Percentiles rank a stretch among this genome's conserved stretches.
phyloP scores from a whole-genome alignment of 495 filamentous ascomycete species.

The Chaetomium tenue region DNA sequence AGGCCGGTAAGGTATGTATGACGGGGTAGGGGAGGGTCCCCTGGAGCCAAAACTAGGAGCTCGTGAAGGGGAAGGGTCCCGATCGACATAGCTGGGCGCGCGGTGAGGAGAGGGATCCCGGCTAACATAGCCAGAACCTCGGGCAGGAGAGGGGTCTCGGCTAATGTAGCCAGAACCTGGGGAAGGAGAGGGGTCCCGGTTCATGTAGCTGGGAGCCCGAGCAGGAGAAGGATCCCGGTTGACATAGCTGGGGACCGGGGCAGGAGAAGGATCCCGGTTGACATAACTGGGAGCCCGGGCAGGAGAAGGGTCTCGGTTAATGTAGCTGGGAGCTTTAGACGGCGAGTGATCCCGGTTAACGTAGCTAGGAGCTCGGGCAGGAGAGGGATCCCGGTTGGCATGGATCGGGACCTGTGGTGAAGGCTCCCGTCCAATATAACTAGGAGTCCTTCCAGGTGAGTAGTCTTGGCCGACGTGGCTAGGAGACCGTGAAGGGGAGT shows the following conservation, averaged over 20 bases:
- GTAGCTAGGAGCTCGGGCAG: too few relatives aligned
- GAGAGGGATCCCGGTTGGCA: too few relatives aligned
- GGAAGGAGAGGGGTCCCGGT: constrained; percentile 6
- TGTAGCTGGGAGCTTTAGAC: too few relatives aligned
- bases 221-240: constrained; percentile 6
- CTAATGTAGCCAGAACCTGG: background rate
- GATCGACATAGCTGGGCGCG: background rate
- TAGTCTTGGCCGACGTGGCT: background rate
- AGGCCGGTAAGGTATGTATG: constrained; percentile 47
- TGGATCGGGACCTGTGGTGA: too few relatives aligned
- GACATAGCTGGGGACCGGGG: background rate
- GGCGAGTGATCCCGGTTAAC: too few relatives aligned
- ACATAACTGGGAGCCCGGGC: background rate
- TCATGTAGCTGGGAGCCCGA: background rate
- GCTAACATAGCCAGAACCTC: too few relatives aligned
- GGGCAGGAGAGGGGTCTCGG: too few relatives aligned
- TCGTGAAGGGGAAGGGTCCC: constrained; percentile 10
- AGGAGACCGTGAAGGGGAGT: constrained; percentile 2
- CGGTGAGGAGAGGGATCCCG: constrained; percentile 10
- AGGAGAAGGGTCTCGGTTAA: too few relatives aligned
- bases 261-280: constrained; percentile 2
- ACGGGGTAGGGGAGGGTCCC: constrained; percentile 44
- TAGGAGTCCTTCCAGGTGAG: background rate
- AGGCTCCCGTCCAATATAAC: too few relatives aligned
- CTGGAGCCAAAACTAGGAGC: constrained; percentile 26